These are phyloP conservation scores for Mycena alexandri DNA, from an alignment of 768 basidiomycete genomes.

Conservation along the genomic window DNA sequence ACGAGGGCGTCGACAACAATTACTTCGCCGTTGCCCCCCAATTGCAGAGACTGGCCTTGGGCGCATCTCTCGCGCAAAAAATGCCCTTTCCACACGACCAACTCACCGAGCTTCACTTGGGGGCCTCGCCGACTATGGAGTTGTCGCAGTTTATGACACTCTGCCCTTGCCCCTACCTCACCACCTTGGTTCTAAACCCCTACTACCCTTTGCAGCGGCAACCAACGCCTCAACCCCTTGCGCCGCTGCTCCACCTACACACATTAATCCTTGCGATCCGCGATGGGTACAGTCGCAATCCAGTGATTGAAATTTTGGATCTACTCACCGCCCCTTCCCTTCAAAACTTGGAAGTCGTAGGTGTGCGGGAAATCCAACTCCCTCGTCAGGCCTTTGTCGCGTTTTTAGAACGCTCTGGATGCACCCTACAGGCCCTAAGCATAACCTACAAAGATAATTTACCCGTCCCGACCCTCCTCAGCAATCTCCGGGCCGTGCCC, in stretches of 20 bases:
- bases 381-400: slow-evolving; percentile 18
- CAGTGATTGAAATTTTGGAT: slow-evolving; percentile 22
- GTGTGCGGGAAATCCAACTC: slow-evolving; percentile 16
- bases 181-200: slow-evolving; percentile 24
- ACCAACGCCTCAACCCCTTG: not conserved
- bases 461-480: slow-evolving; percentile 4
- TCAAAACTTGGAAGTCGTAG: slow-evolving; percentile 19
- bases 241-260: slow-evolving; percentile 22
- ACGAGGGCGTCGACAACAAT: not conserved
- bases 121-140: slow-evolving; percentile 27
- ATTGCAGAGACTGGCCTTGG: slow-evolving; percentile 23
- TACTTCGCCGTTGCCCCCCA: slow-evolving; percentile 19
- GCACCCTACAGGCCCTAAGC: slow-evolving; percentile 3
- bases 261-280: slow-evolving; percentile 28
- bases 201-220: slow-evolving; percentile 7
- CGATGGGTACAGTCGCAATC: slow-evolving; percentile 29
- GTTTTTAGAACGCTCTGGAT: slow-evolving; percentile 24
- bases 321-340: slow-evolving; percentile 28
- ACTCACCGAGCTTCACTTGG: slow-evolving; percentile 28
- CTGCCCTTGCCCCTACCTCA: slow-evolving; percentile 27
- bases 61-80: slow-evolving; percentile 3
- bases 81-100: slow-evolving; percentile 25
- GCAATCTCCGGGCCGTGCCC: slow-evolving; percentile 9
- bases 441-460: slow-evolving; percentile 26
- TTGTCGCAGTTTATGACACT: slow-evolving; percentile 21